Evolutionary conservation across 257 asterid species (phyloP), one percentile per base, ranked within the genome.

Genomic region (Osmanthus fragrans): DNA sequence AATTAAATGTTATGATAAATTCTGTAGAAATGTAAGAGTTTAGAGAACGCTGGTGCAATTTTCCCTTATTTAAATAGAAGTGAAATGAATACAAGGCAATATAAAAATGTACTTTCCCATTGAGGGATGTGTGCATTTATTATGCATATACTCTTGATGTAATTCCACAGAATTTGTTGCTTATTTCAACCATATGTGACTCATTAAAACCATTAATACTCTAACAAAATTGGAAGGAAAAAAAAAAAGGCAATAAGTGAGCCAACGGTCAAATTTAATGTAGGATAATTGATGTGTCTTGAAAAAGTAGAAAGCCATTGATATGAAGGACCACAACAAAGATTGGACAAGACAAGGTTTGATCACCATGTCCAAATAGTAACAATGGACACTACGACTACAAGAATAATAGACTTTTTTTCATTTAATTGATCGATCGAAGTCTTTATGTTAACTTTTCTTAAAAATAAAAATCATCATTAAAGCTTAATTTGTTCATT

Each of bases 1-100:
- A 32, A 32, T 0, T 3, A 2, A 32, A 3, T 0, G 0, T 3
- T 32, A 3, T 0, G 4, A 0, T 3, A 32, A 32, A 32, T 0
- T 32, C 34, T 32, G 0, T 0, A 32, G 3, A 32, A 32, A 32
- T 4, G 4, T 32, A 32, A 32, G 3, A 2, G 4, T 0, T 32
- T 32, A 3, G 34, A 0, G 5, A 2, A 2, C 5, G 0, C 0
- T 2, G 34, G 0, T 32, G 4, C 34, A 32, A 32, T 32, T 32
- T 32, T 32, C 34, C 4, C 34, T 39, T 2, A 9, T 39, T 8
- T 39, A 39, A 36, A 37, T 51, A 13, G 60, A 51, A 51, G 60
- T 15, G 1, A 51, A 51, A 51, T 6, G 8, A 18, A 51, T n/a
- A 49, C 18, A 49, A 49, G n/a, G n/a, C 18, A 49, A 49, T 4